Evolutionary conservation across 2,329 filamentous ascomycete species (phyloP), one percentile per base, ranked within the genome.

Genomic region (Colletotrichum euphorbiae): DNA sequence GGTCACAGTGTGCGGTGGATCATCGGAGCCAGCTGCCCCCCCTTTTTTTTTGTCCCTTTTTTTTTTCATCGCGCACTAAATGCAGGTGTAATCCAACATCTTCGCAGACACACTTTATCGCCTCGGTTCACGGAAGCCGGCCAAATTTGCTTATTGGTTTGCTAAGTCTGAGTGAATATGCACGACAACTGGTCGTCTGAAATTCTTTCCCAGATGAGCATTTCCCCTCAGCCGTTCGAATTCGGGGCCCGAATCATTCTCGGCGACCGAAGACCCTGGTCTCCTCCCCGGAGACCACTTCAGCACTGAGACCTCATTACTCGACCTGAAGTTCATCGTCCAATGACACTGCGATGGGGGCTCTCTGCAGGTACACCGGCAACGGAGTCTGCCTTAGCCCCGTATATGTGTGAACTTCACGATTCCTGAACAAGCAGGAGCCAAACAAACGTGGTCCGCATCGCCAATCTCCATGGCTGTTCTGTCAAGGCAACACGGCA

Each of bases 341-440:
- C 66, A 69, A 59, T 65, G 28, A 17, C 40, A 21, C 33, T 9
- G 38, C 15, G 38, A 43, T 13, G 24, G n/a, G 42, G 13, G 46
- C 12, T 19, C 46, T 50, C 66, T 17, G 42, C 54, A 36, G 46
- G 21, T 36, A 13, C 52, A 65, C 52, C 61, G 61, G 31, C 54
- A 40, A 28, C 46, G 40, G 38, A 50, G n/a, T 31, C 24, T 13
- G 42, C 38, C 1, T 64, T 69, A 61, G 62, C 62, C 43, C 50
- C 55, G 56, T 40, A 57, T 50, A 57, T 36, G 21, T 46, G 56
- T 15, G 28, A 62, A 52, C n/a, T 43, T 62, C 50, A 13, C 62
- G 67, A 69, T 66, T 46, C 67, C 67, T 31, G 57, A 69, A 67
- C 19, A 52, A 69, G 67, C 57, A 69, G 67, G 66, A 69, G 66